These are phyloP conservation scores for Podila verticillata DNA, from an alignment of 192 early-diverging fungal genomes.

Conservation along the genomic window DNA sequence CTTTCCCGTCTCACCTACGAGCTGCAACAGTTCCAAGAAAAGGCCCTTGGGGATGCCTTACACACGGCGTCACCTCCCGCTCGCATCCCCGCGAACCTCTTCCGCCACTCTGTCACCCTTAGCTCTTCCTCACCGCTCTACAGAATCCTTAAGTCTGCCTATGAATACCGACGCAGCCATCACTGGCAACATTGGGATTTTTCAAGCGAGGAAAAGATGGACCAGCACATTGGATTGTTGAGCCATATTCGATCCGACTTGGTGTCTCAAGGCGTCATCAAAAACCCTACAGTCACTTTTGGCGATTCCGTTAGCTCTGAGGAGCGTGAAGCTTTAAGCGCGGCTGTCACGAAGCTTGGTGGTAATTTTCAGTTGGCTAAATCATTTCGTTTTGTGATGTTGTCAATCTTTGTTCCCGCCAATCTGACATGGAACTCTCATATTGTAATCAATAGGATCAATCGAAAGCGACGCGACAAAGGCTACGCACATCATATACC, in stretches of 20 bases:
- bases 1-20: conserved; percentile 55
- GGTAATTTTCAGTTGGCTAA: conserved; percentile 43
- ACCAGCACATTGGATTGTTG: conserved; percentile 50
- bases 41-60: conserved; percentile 43
- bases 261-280: conserved; percentile 26
- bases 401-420: neutral
- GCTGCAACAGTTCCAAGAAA: conserved; percentile 65
- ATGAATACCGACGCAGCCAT: conserved; percentile 51
- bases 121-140: conserved; percentile 42
- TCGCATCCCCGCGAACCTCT: conserved; percentile 60
- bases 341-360: conserved; percentile 37
- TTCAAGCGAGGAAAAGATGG: conserved; percentile 26
- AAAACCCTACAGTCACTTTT: conserved; percentile 55
- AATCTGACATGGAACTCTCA: neutral
- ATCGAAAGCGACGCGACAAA: conserved; percentile 23
- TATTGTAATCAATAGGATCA: conserved; percentile 22
- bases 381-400: neutral
- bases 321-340: conserved; percentile 36
- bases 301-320: conserved; percentile 32
- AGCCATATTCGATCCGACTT: conserved; percentile 47
- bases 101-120: conserved; percentile 45
- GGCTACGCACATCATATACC: conserved; percentile 62
- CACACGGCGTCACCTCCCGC: conserved; percentile 10
- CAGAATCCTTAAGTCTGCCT: conserved; percentile 56
- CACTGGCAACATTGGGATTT: conserved; percentile 58